These are phyloP conservation scores for Epichloe coenophiala DNA, from an alignment of 2,329 filamentous ascomycete species.

Conservation along the genomic window DNA sequence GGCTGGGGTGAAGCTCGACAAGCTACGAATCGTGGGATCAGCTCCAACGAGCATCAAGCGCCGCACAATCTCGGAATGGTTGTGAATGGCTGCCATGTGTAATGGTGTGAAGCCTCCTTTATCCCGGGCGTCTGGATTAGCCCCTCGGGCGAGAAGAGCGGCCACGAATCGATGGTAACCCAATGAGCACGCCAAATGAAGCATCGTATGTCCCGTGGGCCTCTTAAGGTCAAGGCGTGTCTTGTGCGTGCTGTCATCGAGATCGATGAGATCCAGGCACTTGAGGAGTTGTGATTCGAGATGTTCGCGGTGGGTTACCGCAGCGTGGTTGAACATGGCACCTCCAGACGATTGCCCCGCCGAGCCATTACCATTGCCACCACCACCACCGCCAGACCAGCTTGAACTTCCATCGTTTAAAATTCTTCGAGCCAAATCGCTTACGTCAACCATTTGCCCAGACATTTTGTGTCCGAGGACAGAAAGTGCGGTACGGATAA, in stretches of 20 bases:
- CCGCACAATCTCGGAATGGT: slow-evolving; percentile 62
- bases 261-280: slow-evolving; percentile 65
- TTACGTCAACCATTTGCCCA: slow-evolving; percentile 46
- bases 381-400: slow-evolving; percentile 26
- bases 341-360: slow-evolving; percentile 28
- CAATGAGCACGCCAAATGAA: slow-evolving; percentile 65
- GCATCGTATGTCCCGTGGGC: slow-evolving; percentile 62
- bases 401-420: slow-evolving; percentile 33
- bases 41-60: slow-evolving; percentile 61
- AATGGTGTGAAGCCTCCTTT: slow-evolving; percentile 70
- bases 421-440: slow-evolving; percentile 48
- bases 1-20: slow-evolving; percentile 55
- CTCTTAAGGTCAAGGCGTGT: slow-evolving; percentile 52
- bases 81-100: slow-evolving; percentile 67
- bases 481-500: slow-evolving; percentile 54
- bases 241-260: slow-evolving; percentile 57
- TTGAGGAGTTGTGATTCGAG: slow-evolving; percentile 57
- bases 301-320: slow-evolving; percentile 27
- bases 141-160: slow-evolving; percentile 63
- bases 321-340: slow-evolving; percentile 28
- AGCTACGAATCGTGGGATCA: slow-evolving; percentile 54
- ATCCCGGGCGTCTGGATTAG: slow-evolving; percentile 61
- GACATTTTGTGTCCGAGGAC: slow-evolving; percentile 52
- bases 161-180: slow-evolving; percentile 65
- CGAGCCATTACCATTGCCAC: slow-evolving; percentile 13